Conservation (phyloP, 805 yeast genomes). For the Pichia cabralensis region DNA sequence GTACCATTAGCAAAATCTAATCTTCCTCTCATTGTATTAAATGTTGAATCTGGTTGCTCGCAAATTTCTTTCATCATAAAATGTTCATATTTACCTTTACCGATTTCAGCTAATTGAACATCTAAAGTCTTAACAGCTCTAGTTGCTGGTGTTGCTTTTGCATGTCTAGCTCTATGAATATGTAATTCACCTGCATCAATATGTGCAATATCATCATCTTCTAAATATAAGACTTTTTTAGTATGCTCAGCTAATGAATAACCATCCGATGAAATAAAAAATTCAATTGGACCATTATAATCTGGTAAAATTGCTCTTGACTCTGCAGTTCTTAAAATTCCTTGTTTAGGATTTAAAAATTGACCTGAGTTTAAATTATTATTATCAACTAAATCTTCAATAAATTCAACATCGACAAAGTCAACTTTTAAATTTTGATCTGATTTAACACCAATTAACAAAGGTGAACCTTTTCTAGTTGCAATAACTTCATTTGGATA, state of each 20-base stretch:
- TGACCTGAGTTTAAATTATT: slow-evolving; percentile 13
- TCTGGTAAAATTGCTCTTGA: slow-evolving; percentile 95
- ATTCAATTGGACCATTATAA: slow-evolving; percentile 86
- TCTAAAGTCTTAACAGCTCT: slow-evolving; percentile 95
- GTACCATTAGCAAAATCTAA: slow-evolving; percentile 74
- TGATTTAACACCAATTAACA: slow-evolving; percentile 94
- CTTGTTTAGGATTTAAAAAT: slow-evolving; percentile 12
- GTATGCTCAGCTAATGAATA: slow-evolving; percentile 95
- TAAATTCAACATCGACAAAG: slow-evolving; percentile 96
- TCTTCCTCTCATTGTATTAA: slow-evolving; percentile 99
- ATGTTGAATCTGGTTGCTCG: slow-evolving; percentile 97
- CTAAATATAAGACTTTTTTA: slow-evolving; percentile 89
- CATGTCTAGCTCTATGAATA: slow-evolving; percentile 90
- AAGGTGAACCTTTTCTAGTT: slow-evolving; percentile 96
- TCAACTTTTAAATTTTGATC: slow-evolving; percentile 93
- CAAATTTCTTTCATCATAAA: slow-evolving; percentile 98
- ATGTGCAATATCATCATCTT: slow-evolving; percentile 98
- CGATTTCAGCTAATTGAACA: slow-evolving; percentile 92
- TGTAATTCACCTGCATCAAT: slow-evolving; percentile 97
- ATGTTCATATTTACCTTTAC: slow-evolving; percentile 94
- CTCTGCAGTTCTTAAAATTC: slow-evolving; percentile 30
- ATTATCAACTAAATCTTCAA: slow-evolving; percentile 35
- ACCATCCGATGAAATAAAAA: slow-evolving; percentile 93
- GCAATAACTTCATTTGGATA: slow-evolving; percentile 95
- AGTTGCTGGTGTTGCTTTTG: slow-evolving; percentile 81